Percentiles rank a stretch among this genome's conserved stretches.
phyloP scores from a whole-genome alignment of 768 basidiomycete species.

The Collybiopsis luxurians region DNA sequence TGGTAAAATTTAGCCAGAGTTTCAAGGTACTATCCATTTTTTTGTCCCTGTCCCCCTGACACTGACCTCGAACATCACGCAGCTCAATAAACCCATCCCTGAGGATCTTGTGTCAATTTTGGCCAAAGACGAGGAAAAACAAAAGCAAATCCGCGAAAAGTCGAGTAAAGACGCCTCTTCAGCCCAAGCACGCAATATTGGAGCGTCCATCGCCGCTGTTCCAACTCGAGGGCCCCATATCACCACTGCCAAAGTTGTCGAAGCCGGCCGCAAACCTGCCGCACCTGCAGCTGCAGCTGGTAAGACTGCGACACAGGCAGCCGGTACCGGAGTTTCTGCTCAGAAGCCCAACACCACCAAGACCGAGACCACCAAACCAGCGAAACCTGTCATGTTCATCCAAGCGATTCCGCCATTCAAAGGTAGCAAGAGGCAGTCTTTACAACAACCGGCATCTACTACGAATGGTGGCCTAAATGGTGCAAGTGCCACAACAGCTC shows the following conservation, averaged over 20 bases:
- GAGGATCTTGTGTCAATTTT: constrained; percentile 91
- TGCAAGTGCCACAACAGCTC: constrained; percentile 24
- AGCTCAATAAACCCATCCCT: constrained; percentile 95
- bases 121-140: constrained; percentile 92
- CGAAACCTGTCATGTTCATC: constrained; percentile 70
- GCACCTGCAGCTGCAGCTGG: constrained; percentile 21
- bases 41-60: neutral
- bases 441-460: constrained; percentile 18
- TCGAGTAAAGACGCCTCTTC: constrained; percentile 67
- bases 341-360: constrained; percentile 30
- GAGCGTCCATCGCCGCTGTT: constrained; percentile 33
- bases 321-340: constrained; percentile 16
- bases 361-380: constrained; percentile 26
- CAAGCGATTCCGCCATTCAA: constrained; percentile 91
- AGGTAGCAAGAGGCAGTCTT: constrained; percentile 42
- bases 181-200: constrained; percentile 66
- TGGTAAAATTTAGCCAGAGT: constrained; percentile 87
- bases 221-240: constrained; percentile 30
- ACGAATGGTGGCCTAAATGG: neutral
- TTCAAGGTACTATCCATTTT: constrained; percentile 77
- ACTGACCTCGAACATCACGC: constrained; percentile 2
- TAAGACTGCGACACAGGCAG: constrained; percentile 22
- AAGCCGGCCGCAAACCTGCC: constrained; percentile 24
- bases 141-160: constrained; percentile 79
- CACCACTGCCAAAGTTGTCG: constrained; percentile 32